Percentiles rank a stretch among this genome's conserved stretches.
These are phyloP conservation scores for Amylocystis lapponica DNA, from an alignment of 768 basidiomycete genomes.

Conservation along the genomic window DNA sequence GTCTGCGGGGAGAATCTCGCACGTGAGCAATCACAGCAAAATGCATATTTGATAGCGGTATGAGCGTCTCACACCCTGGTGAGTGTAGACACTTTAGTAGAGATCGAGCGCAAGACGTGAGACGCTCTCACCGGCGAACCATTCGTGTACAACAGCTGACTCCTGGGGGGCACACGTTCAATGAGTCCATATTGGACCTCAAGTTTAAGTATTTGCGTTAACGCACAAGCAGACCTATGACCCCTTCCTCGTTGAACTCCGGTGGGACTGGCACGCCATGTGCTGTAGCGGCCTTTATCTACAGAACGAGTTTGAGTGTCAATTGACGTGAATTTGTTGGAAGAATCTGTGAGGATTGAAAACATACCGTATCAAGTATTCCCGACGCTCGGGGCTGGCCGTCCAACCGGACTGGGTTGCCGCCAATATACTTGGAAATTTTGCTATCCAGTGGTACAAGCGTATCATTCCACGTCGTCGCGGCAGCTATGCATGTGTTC, in stretches of 20 bases:
- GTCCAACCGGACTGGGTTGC: conserved; percentile 66
- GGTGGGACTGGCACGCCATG: conserved; percentile 67
- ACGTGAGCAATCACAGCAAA: conserved; percentile 4
- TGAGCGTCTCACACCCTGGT: conserved; percentile 37
- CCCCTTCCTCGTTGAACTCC: conserved; percentile 61
- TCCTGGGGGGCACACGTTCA: conserved; percentile 38
- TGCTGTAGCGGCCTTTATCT: conserved; percentile 65
- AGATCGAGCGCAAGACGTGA: conserved; percentile 5
- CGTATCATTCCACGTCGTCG: conserved; percentile 52
- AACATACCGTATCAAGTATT: conserved; percentile 62
- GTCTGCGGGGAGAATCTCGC: conserved; percentile 40
- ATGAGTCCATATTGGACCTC: not conserved
- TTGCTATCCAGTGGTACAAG: conserved; percentile 58
- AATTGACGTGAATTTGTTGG: no score
- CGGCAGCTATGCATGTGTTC: no score
- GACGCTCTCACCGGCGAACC: conserved; percentile 57
- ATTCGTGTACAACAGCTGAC: conserved; percentile 68
- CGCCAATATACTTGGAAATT: conserved; percentile 63
- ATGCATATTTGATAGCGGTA: no score
- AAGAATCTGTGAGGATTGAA: no score
- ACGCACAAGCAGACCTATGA: conserved; percentile 49
- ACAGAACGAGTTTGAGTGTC: no score
- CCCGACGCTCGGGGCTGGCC: conserved; percentile 73
- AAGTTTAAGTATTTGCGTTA: not conserved
- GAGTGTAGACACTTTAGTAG: not conserved